Evolutionary conservation across 116 monocot genomes (phyloP), one percentile per base, ranked within the genome.

Genomic region (Papilionanthe hybrid): DNA sequence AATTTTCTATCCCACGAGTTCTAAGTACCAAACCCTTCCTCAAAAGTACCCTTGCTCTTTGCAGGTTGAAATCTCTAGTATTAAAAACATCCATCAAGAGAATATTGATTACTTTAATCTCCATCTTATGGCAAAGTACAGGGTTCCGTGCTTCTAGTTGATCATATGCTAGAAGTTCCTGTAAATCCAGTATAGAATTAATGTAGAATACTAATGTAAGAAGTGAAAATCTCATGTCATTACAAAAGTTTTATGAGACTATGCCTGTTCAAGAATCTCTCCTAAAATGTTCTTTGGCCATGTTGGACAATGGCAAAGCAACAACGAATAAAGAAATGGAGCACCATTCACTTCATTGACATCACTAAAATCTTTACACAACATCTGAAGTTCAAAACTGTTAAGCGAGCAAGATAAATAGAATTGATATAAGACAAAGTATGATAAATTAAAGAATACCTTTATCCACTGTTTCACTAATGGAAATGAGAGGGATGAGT

Each of bases 381-480:
- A 42, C 25, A 87, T 86, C 90, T 90, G 53, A 74, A 67, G 22
- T 68, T 72, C 11, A 67, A 67, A 83, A 75, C 8, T n/a, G 57
- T 84, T 80, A 82, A 50, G 32, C 58, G 69, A 17, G 69, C 47
- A 17, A 76, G 15, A 75, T 75, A 7, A 76, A 32, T 15, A 41
- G 2, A 12, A 15, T 23, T 32, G 72, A 55, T 49, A 56, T 47
- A 50, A 56, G 72, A 79, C 67, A 7, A 43, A 18, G 29, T 22
- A 44, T 5, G 56, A 75, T 32, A 56, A 73, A 43, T 42, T 20
- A 53, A 53, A 19, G 15, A 67, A 44, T 79, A 90, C 90, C 90
- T 90, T 87, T 83, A 90, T 85, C 90, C 90, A 90, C 75, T 81
- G 79, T 71, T 90, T 87, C 65, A 85, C 57, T 85, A 90, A 80